Evolutionary conservation across 805 yeast genomes (phyloP), one percentile per base, ranked within the genome.

Genomic region (Alloascoidea africana): DNA sequence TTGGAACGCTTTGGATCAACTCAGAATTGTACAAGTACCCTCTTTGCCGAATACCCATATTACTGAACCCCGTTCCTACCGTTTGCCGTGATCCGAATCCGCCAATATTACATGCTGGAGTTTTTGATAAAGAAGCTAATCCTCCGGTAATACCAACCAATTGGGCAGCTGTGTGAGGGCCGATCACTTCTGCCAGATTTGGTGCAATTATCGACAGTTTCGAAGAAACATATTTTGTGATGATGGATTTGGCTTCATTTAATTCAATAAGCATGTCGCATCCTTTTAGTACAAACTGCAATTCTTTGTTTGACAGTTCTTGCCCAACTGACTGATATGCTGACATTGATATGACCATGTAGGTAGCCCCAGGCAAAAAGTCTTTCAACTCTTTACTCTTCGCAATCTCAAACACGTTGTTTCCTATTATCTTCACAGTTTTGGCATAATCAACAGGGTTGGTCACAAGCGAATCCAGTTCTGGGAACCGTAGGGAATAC

Each of bases 101-200:
- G 0, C 94, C 75, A 16, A 89, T 49, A 50, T 89, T 89, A 48
- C 96, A 83, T 3, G 94, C 66, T 0, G 96, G 95, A 0, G 82
- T 71, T 18, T 55, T 58, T 2, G 85, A 72, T 5, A 89, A 57
- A 4, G 71, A 76, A 8, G 58, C 59, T 3, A 89, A 53, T 0
- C 94, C 85, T 2, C 94, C 93, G 1, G 71, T 60, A 14, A 68
- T 62, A 1, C 83, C 68, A 16, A 89, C 57, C 14, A 91, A 55
- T 46, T 80, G 83, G 0, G 94, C 78, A 0, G 94, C 72, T 0
- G 81, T 68, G 4, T 68, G 59, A 0, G 93, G 61, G 0, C 94
- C 93, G 2, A 89, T 63, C 4, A 91, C 59, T 0, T 72, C 72
- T 2, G 83, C 64, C 1, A 83, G 56, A 52, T 91, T 89, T 2